Conservation (phyloP, 441 rosid genomes). For the Syzygium syzygioides region DNA sequence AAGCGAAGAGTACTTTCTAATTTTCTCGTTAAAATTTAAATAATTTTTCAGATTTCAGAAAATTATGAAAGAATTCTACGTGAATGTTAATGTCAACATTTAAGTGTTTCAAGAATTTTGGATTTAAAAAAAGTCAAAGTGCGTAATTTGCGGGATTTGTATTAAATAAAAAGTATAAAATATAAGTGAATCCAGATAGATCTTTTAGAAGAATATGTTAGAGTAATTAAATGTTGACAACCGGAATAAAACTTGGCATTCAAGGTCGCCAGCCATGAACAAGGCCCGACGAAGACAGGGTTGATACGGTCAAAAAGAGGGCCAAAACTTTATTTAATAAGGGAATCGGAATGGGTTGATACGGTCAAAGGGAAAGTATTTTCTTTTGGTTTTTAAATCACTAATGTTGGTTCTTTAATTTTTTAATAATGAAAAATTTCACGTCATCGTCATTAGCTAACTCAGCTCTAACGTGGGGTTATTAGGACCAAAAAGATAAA, state of each 20-base stretch:
- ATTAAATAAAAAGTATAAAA: background rate
- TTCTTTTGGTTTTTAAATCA: too few species aligned
- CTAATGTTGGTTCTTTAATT: too few species aligned
- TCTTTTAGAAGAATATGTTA: background rate
- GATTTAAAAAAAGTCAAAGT: background rate
- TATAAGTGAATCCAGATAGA: background rate
- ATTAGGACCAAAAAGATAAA: too few species aligned
- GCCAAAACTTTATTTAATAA: too few species aligned
- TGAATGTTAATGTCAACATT: background rate
- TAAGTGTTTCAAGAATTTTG: background rate
- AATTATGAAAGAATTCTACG: background rate
- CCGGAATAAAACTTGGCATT: background rate
- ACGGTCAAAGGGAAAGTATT: too few species aligned
- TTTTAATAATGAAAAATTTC: too few species aligned
- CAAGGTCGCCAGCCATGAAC: background rate
- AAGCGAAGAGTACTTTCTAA: too few species aligned
- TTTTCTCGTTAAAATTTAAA: background rate
- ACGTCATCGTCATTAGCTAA: too few species aligned
- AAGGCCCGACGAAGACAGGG: too few species aligned
- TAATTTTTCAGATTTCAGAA: background rate
- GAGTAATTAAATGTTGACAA: background rate
- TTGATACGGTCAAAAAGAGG: too few species aligned
- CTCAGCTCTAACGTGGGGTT: too few species aligned
- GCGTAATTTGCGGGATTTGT: background rate
- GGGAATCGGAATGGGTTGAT: too few species aligned